phyloP scores from a whole-genome alignment of 2,329 filamentous ascomycete genomes.

The Neofusicoccum umdonicola region DNA sequence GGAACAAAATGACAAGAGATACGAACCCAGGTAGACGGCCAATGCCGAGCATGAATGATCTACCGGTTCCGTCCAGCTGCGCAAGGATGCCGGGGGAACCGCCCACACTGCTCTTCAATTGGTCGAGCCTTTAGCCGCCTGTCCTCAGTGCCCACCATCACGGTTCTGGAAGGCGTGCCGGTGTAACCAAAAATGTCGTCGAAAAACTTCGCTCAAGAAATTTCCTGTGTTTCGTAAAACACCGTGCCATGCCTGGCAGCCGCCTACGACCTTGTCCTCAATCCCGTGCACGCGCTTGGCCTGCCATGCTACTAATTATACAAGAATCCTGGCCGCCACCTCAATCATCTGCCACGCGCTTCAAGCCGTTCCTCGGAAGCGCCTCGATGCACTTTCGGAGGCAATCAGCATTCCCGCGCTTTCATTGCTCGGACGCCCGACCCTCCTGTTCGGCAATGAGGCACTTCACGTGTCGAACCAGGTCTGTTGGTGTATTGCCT shows the following conservation, averaged over 20 bases:
- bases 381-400: neutral
- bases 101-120: neutral
- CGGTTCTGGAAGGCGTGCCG: neutral
- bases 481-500: neutral
- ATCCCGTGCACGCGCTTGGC: neutral
- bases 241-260: neutral
- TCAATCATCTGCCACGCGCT: neutral
- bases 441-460: neutral
- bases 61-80: constrained; percentile 1
- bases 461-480: constrained; percentile 8
- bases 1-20: neutral
- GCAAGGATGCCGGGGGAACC: neutral
- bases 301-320: constrained; percentile 7
- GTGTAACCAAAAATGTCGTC: neutral
- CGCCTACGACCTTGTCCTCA: neutral
- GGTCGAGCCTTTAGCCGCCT: constrained; percentile 2
- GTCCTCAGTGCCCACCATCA: neutral
- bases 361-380: neutral
- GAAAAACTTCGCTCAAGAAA: neutral
- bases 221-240: neutral
- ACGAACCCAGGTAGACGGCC: neutral
- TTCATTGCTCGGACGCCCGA: neutral
- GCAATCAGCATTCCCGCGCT: neutral
- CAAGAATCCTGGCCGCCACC: neutral
- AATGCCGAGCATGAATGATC: constrained; percentile 6